Conservation (phyloP, 2,329 filamentous ascomycete genomes). For the Thermothelomyces thermophilus region DNA sequence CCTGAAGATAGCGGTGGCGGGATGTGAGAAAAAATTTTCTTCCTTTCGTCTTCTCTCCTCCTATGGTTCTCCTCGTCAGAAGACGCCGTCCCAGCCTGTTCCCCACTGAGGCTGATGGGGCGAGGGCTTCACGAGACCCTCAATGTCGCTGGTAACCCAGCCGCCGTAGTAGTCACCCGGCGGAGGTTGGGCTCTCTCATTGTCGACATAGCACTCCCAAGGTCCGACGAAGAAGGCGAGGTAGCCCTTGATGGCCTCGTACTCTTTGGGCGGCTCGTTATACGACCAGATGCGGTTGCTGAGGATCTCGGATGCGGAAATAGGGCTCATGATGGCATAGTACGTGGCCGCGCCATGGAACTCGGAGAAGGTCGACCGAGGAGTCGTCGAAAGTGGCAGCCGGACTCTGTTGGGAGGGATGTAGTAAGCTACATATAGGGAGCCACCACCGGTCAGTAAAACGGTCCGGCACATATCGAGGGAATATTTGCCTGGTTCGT, state of each 20-base stretch:
- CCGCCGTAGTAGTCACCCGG: conserved; percentile 59
- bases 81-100: conserved; percentile 15
- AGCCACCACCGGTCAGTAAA: conserved; percentile 8
- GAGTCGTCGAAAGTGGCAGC: conserved; percentile 40
- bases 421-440: conserved; percentile 46
- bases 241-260: conserved; percentile 47
- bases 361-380: conserved; percentile 46
- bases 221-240: conserved; percentile 55
- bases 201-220: conserved; percentile 57
- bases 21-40: conserved; percentile 9
- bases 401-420: conserved; percentile 46
- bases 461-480: background rate
- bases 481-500: background rate
- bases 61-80: conserved; percentile 3
- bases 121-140: conserved; percentile 41
- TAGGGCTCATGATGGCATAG: conserved; percentile 41
- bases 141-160: conserved; percentile 56
- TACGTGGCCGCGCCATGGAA: conserved; percentile 58
- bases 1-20: conserved; percentile 6
- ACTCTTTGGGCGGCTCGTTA: conserved; percentile 45
- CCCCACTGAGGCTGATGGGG: conserved; percentile 27
- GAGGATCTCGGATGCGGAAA: conserved; percentile 32
- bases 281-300: conserved; percentile 54
- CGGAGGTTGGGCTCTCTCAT: conserved; percentile 52
- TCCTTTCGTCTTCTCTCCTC: background rate